These are phyloP conservation scores for Botryotinia convoluta DNA, from an alignment of 2,329 filamentous ascomycete species.

Conservation along the genomic window DNA sequence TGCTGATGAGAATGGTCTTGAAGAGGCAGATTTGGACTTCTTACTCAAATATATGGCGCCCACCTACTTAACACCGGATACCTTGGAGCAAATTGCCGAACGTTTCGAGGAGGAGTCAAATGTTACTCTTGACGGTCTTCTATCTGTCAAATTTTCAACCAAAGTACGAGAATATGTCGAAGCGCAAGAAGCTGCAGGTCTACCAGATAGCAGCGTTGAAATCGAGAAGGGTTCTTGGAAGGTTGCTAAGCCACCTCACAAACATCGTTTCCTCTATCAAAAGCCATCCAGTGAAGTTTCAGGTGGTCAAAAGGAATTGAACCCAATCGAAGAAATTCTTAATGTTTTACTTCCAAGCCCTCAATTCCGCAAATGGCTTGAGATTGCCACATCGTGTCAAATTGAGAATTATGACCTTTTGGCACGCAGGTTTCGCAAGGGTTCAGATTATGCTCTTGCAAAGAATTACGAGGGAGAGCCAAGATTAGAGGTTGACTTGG, in stretches of 20 bases:
- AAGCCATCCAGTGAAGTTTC: conserved; percentile 46
- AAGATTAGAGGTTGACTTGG: conserved; percentile 81
- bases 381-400: conserved; percentile 72
- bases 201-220: conserved; percentile 48
- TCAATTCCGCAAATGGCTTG: conserved; percentile 87
- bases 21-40: conserved; percentile 81
- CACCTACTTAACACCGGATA: conserved; percentile 88
- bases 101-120: conserved; percentile 81
- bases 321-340: conserved; percentile 72
- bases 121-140: conserved; percentile 75
- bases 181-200: conserved; percentile 53
- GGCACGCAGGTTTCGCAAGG: conserved; percentile 82
- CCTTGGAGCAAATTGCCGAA: conserved; percentile 75
- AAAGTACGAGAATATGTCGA: conserved; percentile 71
- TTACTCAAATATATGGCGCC: conserved; percentile 87
- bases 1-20: conserved; percentile 57
- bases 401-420: conserved; percentile 73
- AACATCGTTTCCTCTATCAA: conserved; percentile 87
- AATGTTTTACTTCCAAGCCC: conserved; percentile 79
- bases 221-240: conserved; percentile 65
- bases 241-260: conserved; percentile 86
- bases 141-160: conserved; percentile 73
- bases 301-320: conserved; percentile 43
- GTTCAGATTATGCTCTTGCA: conserved; percentile 88
- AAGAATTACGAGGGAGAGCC: conserved; percentile 77